Evolutionary conservation across 2,329 filamentous ascomycete genomes (phyloP).

Genomic region (Aureobasidium sp.): DNA sequence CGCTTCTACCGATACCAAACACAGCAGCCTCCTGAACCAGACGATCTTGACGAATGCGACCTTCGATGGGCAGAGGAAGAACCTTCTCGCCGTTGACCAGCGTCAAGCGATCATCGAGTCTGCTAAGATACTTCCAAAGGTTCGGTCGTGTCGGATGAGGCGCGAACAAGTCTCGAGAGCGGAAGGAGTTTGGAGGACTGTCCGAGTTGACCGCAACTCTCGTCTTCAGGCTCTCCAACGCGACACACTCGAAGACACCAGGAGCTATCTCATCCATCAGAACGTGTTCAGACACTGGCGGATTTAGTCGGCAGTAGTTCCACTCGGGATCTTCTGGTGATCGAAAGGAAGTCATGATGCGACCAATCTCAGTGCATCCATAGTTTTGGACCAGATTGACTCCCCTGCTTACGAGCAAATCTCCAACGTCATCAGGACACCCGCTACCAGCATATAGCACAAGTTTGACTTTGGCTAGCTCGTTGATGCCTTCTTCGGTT

Average conservation of each 20-base stretch:
- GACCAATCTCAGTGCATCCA: conserved; percentile 25
- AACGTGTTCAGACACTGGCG: conserved; percentile 21
- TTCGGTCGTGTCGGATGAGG: conserved; percentile 35
- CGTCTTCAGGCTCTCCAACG: conserved; percentile 27
- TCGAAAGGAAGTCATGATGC: conserved; percentile 50
- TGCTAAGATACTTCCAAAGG: conserved; percentile 40
- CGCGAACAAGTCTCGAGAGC: conserved; percentile 42
- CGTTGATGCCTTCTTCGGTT: conserved; percentile 39
- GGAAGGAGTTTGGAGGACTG: conserved; percentile 37
- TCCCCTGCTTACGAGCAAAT: conserved; percentile 23
- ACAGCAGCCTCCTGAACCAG: conserved; percentile 49
- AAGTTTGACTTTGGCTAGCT: conserved; percentile 21
- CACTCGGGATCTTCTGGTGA: conserved; percentile 46
- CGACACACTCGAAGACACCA: conserved; percentile 34
- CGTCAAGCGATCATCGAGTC: conserved; percentile 40
- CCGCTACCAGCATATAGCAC: conserved; percentile 27
- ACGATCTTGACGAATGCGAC: conserved; percentile 43
- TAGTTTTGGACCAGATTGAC: conserved; percentile 29
- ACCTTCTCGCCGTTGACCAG: conserved; percentile 44
- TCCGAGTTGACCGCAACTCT: conserved; percentile 37
- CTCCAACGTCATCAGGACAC: conserved; percentile 28
- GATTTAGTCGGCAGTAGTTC: conserved; percentile 45
- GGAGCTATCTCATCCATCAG: conserved; percentile 29
- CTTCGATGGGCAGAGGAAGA: conserved; percentile 43
- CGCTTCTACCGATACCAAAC: conserved; percentile 45